Percentiles rank a stretch among this genome's conserved stretches.
phyloP scores from a whole-genome alignment of 2,329 filamentous ascomycete genomes.

The Paecilomyces niveus region DNA sequence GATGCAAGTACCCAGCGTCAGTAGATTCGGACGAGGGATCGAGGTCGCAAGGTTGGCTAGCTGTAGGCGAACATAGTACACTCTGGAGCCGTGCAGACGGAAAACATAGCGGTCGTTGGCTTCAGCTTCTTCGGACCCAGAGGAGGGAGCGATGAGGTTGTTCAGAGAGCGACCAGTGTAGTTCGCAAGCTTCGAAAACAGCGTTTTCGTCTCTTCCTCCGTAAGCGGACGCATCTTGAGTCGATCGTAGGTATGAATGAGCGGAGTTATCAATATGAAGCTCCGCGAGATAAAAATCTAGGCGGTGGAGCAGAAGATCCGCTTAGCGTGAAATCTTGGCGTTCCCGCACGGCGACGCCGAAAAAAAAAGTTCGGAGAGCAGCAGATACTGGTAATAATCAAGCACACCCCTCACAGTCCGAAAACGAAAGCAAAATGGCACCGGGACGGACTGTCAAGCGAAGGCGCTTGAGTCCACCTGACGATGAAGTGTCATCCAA shows the following conservation, averaged over 20 bases:
- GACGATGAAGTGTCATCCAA: slow-evolving; percentile 25
- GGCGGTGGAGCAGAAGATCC: slow-evolving; percentile 13
- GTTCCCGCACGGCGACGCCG: slow-evolving; percentile 3
- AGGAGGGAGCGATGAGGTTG: slow-evolving; percentile 69
- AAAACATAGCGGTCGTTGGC: slow-evolving; percentile 79
- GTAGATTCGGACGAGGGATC: slow-evolving; percentile 70
- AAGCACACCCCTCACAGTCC: not conserved
- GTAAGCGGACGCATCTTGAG: slow-evolving; percentile 71
- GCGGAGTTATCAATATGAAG: slow-evolving; percentile 7
- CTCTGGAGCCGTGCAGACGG: slow-evolving; percentile 70
- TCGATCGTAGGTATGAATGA: not conserved
- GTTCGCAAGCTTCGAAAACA: slow-evolving; percentile 88
- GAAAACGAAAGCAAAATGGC: slow-evolving; percentile 34
- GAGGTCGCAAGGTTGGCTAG: slow-evolving; percentile 88
- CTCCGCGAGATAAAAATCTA: slow-evolving; percentile 16
- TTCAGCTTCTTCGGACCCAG: slow-evolving; percentile 58
- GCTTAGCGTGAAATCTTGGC: slow-evolving; percentile 23
- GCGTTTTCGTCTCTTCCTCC: slow-evolving; percentile 56
- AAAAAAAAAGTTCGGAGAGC: not conserved
- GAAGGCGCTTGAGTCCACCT: slow-evolving; percentile 44
- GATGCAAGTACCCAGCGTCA: slow-evolving; percentile 83
- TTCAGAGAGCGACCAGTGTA: slow-evolving; percentile 86
- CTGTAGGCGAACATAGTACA: slow-evolving; percentile 87
- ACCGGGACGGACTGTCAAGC: slow-evolving; percentile 40
- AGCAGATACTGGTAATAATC: not conserved